Percentiles rank a stretch among this genome's conserved stretches.
Conservation (phyloP, 129 eudicot species). For the Sambucus nigra region DNA sequence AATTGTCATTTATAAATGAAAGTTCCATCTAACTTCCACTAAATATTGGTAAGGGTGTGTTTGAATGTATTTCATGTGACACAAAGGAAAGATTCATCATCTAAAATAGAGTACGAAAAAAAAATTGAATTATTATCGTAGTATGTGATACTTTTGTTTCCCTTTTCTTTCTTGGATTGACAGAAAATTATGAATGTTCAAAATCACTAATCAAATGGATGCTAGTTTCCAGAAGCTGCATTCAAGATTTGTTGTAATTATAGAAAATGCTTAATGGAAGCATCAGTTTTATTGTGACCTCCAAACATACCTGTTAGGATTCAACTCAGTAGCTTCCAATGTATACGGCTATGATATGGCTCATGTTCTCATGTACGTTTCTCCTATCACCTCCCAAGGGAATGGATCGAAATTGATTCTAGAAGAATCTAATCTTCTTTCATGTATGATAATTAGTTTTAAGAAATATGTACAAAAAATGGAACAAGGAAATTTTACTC, state of each 20-base stretch:
- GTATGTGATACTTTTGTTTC: not conserved
- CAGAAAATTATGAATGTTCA: not conserved
- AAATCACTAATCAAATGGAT: not conserved
- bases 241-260: too few relatives aligned
- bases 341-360: too few relatives aligned
- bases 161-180: not conserved
- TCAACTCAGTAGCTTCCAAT: too few relatives aligned
- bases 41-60: not conserved
- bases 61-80: not conserved
- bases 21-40: not conserved
- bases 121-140: not conserved
- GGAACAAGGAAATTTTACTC: too few relatives aligned
- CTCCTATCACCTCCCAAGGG: too few relatives aligned
- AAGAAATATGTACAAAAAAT: too few relatives aligned
- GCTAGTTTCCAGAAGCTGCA: not conserved
- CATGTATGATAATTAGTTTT: too few relatives aligned
- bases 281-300: not conserved
- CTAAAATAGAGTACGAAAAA: not conserved
- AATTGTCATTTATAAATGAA: too few relatives aligned
- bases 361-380: too few relatives aligned
- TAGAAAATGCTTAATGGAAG: not conserved
- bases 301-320: too few relatives aligned
- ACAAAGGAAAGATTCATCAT: not conserved
- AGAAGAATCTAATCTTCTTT: too few relatives aligned
- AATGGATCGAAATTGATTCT: too few relatives aligned